Evolutionary conservation across 2,329 filamentous ascomycete species (phyloP), one percentile per base, ranked within the genome.

Genomic region (Sporothrix euskadiensis): DNA sequence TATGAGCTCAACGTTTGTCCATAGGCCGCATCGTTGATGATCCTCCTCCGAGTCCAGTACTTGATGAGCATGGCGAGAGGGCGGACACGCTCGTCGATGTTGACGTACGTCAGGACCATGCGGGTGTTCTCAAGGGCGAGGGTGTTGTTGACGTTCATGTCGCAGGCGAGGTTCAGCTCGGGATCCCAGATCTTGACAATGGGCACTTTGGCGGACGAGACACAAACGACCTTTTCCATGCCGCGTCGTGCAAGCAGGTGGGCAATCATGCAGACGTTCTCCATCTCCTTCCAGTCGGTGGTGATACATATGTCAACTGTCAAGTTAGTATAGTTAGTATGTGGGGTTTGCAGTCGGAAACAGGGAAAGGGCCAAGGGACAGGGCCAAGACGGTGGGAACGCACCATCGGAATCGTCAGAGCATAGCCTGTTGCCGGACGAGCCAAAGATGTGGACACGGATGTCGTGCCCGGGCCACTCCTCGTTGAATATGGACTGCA

Each of bases 161-260:
- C 96, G 81, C 94, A 98, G 19, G 94, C 92, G 69, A 99, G 86
- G 76, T 91, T 86, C 73, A 98, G 85, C 81, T 97, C 94, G 3
- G 96, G 96, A 81, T 99, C 96, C 94, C 96, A 99, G 73, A 97
- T 93, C 84, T 98, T 98, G 78, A 99, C 96, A 79, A 99, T 99
- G 4, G 96, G 95, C 16, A 99, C 96, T 82, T 98, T 98, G 74
- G 96, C 96, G 57, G 92, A 93, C 39, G 94, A 94, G 71, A 98
- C 94, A 81, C 96, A 99, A 32, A 98, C 92, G 0, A 99, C 94
- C 79, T 93, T 93, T 81, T 98, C 89, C 96, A 99, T 99, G 54
- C 95, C 95, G 84, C 94, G 90, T 81, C 90, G 92, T 69, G 92
- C 91, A 66, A 99, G 86, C 72, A 96, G 88, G 76, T 94, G 92